Evolutionary conservation across 2,329 filamentous ascomycete genomes (phyloP), one percentile per base, ranked within the genome.

Genomic region (Dactylonectria estremocensis): DNA sequence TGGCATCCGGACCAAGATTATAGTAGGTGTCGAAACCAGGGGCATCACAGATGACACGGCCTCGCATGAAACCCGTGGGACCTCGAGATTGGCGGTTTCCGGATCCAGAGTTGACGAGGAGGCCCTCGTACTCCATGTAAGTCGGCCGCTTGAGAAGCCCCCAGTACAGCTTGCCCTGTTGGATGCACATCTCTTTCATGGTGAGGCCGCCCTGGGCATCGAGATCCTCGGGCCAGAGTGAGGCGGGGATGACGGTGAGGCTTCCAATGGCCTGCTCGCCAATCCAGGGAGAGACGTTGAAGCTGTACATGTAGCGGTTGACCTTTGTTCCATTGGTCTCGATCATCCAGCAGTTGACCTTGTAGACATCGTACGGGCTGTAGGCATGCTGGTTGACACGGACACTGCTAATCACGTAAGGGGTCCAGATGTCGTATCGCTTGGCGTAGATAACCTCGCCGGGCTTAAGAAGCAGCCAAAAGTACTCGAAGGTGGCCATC

Each of bases 391-490:
- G 68, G 6, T 68, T 70, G 7, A 67, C 60, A 7, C 52, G 62
- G 50, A 84, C 73, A 14, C 72, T 76, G 50, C 81, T 83, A 45
- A 86, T 77, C 13, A 86, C 77, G 62, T 80, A 83, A 0, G 84
- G 80, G 9, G 77, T 77, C 83, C 84, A 84, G 20, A 79, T 77
- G 46, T 80, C 77, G 60, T 82, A 75, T 22, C 77, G 74, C 67
- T 83, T 82, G 57, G 78, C 73, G 61, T 86, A 87, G 37, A 86
- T 73, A 43, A 86, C 77, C 61, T 82, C 77, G 0, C 84, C 84
- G 0, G 85, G 85, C 74, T 82, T 83, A 35, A 85, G 78, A 6
- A 86, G 77, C 46, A 86, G 75, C 83, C 85, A 87, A 63, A 85
- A 81, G 68, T 80, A 79, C 4, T 84, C 80, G 52, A 81, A 86